A percentile compares a stretch with the other conserved stretches of the same genome.
These are phyloP conservation scores for Triticum dicoccoides DNA, from an alignment of 176 grass and related monocot genomes.

Conservation along the genomic window DNA sequence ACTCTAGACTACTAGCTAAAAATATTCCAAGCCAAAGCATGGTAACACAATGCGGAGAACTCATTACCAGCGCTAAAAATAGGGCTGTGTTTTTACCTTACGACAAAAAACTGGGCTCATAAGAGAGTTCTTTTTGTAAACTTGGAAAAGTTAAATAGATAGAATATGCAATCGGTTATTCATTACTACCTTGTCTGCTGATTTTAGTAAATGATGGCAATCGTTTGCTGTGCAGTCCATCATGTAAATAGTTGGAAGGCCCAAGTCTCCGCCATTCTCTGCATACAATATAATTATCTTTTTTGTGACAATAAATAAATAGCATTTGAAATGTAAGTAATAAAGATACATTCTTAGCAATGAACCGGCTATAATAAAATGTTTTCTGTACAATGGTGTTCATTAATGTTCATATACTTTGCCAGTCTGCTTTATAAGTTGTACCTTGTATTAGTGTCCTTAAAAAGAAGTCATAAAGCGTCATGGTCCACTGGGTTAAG, in stretches of 20 bases:
- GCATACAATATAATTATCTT: constrained; percentile 32
- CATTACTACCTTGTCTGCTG: constrained; percentile 77
- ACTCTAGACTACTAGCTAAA: constrained; percentile 15
- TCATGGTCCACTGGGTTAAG: background rate
- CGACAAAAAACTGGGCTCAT: background rate
- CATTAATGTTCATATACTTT: constrained; percentile 24
- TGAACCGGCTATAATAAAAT: constrained; percentile 11
- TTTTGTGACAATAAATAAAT: constrained; percentile 16
- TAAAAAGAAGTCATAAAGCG: background rate
- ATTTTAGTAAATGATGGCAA: constrained; percentile 63
- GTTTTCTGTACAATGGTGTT: constrained; percentile 1
- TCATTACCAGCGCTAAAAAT: background rate
- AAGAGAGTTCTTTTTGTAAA: background rate
- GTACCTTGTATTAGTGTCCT: background rate
- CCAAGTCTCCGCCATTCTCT: constrained; percentile 49
- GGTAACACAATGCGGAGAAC: constrained; percentile 7
- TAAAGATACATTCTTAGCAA: background rate
- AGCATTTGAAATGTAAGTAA: constrained; percentile 14
- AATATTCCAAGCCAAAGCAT: constrained; percentile 3
- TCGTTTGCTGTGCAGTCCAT: constrained; percentile 89
- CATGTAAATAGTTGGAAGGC: constrained; percentile 65
- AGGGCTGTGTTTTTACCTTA: background rate
- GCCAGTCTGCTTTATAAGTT: background rate
- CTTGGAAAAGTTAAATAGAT: constrained; percentile 7
- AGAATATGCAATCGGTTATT: constrained; percentile 10